These are phyloP conservation scores for Lippia alba DNA, from an alignment of 305 asterid species.

Conservation along the genomic window DNA sequence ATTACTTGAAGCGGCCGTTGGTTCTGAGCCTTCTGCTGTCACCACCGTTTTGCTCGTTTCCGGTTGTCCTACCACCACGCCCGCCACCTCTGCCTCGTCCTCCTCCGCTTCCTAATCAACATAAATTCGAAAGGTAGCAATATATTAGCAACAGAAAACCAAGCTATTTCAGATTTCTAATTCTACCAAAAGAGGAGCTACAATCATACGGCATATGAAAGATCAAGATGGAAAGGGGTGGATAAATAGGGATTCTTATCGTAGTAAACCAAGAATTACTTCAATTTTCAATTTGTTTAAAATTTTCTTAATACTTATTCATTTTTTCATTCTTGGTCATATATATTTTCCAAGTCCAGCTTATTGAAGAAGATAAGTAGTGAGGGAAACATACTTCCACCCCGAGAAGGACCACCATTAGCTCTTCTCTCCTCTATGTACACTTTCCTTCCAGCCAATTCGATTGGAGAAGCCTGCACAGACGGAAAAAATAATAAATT, in stretches of 20 bases:
- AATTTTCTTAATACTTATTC: too few relatives aligned
- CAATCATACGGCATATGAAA: too few relatives aligned
- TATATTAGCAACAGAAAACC: constrained; percentile 20
- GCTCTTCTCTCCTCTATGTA: constrained; percentile 82
- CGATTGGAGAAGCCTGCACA: constrained; percentile 76
- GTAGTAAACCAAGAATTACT: background rate
- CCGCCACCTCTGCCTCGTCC: constrained; percentile 71
- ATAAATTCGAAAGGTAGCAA: constrained; percentile 18
- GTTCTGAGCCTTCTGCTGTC: constrained; percentile 36
- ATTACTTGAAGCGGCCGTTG: constrained; percentile 49
- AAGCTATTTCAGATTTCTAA: constrained; percentile 14
- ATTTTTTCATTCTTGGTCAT: too few relatives aligned
- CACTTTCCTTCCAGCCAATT: constrained; percentile 73
- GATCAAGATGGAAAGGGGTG: too few relatives aligned
- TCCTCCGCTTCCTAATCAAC: constrained; percentile 56
- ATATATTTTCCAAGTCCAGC: background rate
- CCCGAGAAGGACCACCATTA: constrained; percentile 58
- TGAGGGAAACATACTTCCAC: constrained; percentile 64
- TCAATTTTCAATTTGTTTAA: too few relatives aligned
- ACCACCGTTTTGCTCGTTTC: constrained; percentile 40
- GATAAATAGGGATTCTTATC: too few relatives aligned
- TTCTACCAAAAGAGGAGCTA: background rate
- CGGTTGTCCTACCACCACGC: constrained; percentile 56
- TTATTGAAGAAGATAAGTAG: background rate
- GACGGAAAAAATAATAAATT: constrained; percentile 1